These are phyloP conservation scores for Cutaneotrichosporon sp. DNA, from an alignment of 1,284 basidiomycete species.

Conservation along the genomic window DNA sequence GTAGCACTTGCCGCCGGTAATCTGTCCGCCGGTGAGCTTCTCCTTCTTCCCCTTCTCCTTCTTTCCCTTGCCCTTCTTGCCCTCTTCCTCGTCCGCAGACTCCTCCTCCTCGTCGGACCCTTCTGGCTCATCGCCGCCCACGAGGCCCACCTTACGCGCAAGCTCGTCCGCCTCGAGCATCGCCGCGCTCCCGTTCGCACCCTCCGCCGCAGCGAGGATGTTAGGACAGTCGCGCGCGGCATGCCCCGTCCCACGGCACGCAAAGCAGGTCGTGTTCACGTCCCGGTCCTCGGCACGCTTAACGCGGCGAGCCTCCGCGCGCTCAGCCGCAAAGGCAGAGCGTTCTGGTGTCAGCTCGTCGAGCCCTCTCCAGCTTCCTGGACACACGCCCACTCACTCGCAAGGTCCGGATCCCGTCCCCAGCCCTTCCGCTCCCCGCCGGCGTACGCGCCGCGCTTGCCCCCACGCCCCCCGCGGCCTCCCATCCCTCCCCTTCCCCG, in stretches of 20 bases:
- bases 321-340: slow-evolving; percentile 29
- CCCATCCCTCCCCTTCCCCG: slow-evolving; percentile 13
- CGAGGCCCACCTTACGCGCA: slow-evolving; percentile 12
- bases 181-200: slow-evolving; percentile 24
- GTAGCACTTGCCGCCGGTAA: slow-evolving; percentile 74
- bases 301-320: slow-evolving; percentile 65
- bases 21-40: slow-evolving; percentile 33
- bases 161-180: slow-evolving; percentile 27
- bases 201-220: slow-evolving; percentile 44
- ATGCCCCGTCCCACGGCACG: slow-evolving; percentile 82
- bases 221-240: slow-evolving; percentile 79
- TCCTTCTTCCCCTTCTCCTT: no score
- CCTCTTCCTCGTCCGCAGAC: slow-evolving; percentile 16
- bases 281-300: slow-evolving; percentile 66
- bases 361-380: no score
- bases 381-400: slow-evolving; percentile 50
- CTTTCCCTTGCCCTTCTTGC: slow-evolving; percentile 25
- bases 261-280: slow-evolving; percentile 74
- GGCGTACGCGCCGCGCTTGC: slow-evolving; percentile 6
- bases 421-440: slow-evolving; percentile 32
- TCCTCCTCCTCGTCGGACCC: slow-evolving; percentile 13
- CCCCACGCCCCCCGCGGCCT: background rate
- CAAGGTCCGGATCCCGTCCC: slow-evolving; percentile 47
- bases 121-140: slow-evolving; percentile 24
- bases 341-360: slow-evolving; percentile 31